phyloP scores from a whole-genome alignment of 2,329 filamentous ascomycete species.

The Cladosporium austrohemisphaericum region DNA sequence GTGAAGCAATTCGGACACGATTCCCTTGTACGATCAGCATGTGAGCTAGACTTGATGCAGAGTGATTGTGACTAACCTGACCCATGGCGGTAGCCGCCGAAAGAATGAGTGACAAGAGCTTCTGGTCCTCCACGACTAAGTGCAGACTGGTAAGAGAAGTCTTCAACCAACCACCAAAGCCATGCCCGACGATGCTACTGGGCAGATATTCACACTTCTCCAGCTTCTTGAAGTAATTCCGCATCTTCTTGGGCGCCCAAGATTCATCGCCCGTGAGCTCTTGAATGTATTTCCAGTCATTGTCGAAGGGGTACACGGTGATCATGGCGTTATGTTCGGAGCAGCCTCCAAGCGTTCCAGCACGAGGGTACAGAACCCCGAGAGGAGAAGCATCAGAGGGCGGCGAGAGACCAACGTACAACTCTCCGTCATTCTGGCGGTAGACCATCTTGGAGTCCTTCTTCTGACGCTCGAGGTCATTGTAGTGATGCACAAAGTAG shows the following conservation, averaged over 20 bases:
- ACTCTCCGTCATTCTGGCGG: constrained; percentile 46
- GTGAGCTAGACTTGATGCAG: constrained; percentile 2
- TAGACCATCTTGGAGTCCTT: constrained; percentile 60
- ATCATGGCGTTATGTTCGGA: constrained; percentile 61
- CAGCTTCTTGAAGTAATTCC: constrained; percentile 51
- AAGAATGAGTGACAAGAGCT: constrained; percentile 38
- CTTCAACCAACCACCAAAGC: constrained; percentile 43
- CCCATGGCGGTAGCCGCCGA: constrained; percentile 49
- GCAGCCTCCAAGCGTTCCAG: constrained; percentile 56
- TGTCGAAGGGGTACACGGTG: constrained; percentile 54
- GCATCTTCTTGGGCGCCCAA: constrained; percentile 58
- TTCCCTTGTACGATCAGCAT: constrained; percentile 16
- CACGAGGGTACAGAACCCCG: constrained; percentile 57
- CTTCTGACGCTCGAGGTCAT: constrained; percentile 50
- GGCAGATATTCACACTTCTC: constrained; percentile 36
- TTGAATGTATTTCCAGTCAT: constrained; percentile 58
- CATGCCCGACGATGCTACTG: constrained; percentile 45
- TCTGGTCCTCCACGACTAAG: constrained; percentile 34
- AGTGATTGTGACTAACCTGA: constrained; percentile 6
- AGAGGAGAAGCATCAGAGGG: constrained; percentile 50
- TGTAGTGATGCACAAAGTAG: constrained; percentile 61
- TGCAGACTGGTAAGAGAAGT: constrained; percentile 38
- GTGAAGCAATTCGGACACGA: constrained; percentile 33
- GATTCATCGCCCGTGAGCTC: constrained; percentile 57
- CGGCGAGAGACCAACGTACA: constrained; percentile 53